These are phyloP conservation scores for Plasmodium vivax DNA, from an alignment of 169 alveolate species.

Conservation along the genomic window DNA sequence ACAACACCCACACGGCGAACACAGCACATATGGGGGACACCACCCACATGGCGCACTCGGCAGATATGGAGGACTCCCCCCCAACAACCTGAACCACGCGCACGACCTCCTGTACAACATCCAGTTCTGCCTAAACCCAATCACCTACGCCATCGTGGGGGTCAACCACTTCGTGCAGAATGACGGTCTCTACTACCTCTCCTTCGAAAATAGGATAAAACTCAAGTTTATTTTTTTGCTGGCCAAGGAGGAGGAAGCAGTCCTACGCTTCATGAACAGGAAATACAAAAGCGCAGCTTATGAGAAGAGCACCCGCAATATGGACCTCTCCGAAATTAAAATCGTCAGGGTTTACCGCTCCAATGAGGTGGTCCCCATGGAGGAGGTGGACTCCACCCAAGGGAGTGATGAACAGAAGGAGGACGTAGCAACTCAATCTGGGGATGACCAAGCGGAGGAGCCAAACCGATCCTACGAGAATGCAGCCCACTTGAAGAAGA, in stretches of 20 bases:
- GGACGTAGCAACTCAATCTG: neutral
- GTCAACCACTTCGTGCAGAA: constrained; percentile 51
- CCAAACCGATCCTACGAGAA: constrained; percentile 1
- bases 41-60: neutral
- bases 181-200: constrained; percentile 53
- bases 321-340: constrained; percentile 13
- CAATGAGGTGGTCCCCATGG: constrained; percentile 7
- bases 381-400: neutral
- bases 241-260: constrained; percentile 50
- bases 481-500: constrained; percentile 9
- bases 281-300: constrained; percentile 17
- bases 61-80: neutral
- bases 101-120: constrained; percentile 53
- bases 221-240: constrained; percentile 38
- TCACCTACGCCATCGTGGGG: constrained; percentile 65
- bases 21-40: too few species aligned
- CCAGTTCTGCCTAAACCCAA: constrained; percentile 64
- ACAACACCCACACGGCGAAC: constrained; percentile 10
- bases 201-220: constrained; percentile 54
- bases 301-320: neutral
- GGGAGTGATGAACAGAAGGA: neutral
- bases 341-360: constrained; percentile 9
- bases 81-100: constrained; percentile 7
- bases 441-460: neutral
- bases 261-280: constrained; percentile 6